phyloP scores from a whole-genome alignment of 2,329 filamentous ascomycete species.

The Ceratocystis huliohia region DNA sequence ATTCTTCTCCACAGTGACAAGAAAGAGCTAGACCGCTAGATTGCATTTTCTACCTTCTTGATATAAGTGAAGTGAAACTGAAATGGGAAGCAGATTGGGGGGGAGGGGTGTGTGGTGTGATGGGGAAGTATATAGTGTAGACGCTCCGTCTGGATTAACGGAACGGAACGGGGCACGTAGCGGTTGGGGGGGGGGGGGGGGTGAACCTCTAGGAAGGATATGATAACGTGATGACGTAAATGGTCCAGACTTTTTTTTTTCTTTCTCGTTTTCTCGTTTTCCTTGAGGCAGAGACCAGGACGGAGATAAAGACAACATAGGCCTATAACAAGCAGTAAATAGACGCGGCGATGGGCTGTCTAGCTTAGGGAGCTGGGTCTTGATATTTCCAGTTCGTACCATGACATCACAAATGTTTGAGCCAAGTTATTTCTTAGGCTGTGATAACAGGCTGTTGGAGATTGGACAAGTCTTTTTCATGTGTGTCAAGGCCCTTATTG shows the following conservation, averaged over 20 bases:
- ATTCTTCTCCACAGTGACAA: neutral
- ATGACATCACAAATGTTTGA: neutral
- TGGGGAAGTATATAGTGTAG: neutral
- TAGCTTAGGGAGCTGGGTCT: too few species aligned
- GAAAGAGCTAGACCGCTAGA: neutral
- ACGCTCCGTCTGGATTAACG: neutral
- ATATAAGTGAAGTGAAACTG: neutral
- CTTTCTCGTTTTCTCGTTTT: neutral
- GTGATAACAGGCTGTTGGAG: neutral
- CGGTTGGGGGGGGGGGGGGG: neutral
- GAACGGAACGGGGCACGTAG: neutral
- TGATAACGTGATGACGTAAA: neutral
- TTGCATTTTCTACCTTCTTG: neutral
- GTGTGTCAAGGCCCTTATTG: too few species aligned
- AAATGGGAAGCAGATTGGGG: neutral
- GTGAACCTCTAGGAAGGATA: neutral
- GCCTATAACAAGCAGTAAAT: neutral
- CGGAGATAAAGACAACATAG: neutral
- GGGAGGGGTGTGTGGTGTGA: neutral
- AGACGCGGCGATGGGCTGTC: neutral
- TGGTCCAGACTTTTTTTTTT: neutral
- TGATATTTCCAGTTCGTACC: neutral
- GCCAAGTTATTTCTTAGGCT: neutral
- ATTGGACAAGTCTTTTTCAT: too few species aligned
- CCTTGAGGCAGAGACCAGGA: too few species aligned